A percentile compares a stretch with the other conserved stretches of the same genome.
Evolutionary conservation across 2,329 filamentous ascomycete genomes (phyloP).

Genomic region (Tympanopsis confertula): DNA sequence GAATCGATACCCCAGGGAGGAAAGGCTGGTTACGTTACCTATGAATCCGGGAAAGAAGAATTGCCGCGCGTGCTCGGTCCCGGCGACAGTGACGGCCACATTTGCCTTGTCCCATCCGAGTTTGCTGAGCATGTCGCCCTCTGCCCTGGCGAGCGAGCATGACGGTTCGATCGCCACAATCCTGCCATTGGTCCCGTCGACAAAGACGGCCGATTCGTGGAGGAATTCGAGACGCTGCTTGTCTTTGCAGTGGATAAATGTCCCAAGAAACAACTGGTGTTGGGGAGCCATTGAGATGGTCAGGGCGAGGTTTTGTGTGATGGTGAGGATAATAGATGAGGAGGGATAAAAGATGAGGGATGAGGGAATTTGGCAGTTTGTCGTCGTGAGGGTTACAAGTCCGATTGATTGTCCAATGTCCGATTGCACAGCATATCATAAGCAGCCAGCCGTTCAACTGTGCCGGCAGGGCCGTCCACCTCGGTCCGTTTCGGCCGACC

Average conservation of each 20-base stretch:
- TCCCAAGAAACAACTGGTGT: conserved; percentile 38
- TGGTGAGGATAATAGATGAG: too few species aligned
- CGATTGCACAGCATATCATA: too few species aligned
- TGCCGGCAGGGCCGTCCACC: too few species aligned
- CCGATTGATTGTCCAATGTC: too few species aligned
- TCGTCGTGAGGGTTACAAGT: too few species aligned
- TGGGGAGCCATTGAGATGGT: too few species aligned
- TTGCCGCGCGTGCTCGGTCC: conserved; percentile 30
- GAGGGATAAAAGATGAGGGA: too few species aligned
- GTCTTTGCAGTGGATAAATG: conserved; percentile 39
- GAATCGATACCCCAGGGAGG: not conserved
- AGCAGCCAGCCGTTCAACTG: too few species aligned
- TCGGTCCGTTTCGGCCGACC: too few species aligned
- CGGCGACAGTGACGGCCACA: conserved; percentile 22
- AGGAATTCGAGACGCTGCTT: conserved; percentile 36
- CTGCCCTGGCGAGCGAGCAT: conserved; percentile 17
- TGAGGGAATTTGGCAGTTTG: too few species aligned
- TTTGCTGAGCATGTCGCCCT: conserved; percentile 19
- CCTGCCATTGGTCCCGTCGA: conserved; percentile 32
- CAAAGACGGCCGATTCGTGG: conserved; percentile 34
- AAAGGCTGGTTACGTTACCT: conserved; percentile 31
- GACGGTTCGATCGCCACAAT: conserved; percentile 34
- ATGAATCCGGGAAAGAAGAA: conserved; percentile 83
- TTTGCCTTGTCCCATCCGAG: conserved; percentile 29
- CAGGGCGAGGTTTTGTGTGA: too few species aligned